A percentile compares a stretch with the other conserved stretches of the same genome.
These are phyloP conservation scores for cucumber (Cucumis sativus) DNA, from an alignment of 306 rosid species.

Conservation along the genomic window DNA sequence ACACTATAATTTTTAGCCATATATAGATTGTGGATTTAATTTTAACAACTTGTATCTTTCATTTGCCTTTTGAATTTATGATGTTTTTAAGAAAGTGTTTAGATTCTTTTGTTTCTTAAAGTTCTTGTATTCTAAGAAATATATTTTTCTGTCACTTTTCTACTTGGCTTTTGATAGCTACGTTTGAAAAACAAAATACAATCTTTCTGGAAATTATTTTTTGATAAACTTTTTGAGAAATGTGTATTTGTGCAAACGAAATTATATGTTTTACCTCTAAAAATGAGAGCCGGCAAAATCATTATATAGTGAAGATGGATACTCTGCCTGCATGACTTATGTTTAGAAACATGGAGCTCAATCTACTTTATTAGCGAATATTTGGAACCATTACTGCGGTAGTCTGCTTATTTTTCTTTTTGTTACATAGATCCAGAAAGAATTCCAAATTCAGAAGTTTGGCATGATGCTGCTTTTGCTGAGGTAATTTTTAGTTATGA, in stretches of 20 bases:
- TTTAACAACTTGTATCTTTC: neutral
- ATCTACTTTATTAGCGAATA: neutral
- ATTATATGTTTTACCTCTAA: neutral
- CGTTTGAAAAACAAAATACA: neutral
- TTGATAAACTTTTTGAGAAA: neutral
- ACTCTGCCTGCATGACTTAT: neutral
- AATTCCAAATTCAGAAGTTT: neutral
- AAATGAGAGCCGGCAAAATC: neutral
- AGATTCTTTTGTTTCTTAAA: neutral
- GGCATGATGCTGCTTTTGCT: neutral
- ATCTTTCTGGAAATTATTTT: neutral
- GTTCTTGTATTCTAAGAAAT: neutral
- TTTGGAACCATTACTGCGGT: neutral
- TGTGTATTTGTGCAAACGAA: neutral
- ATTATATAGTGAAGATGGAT: neutral
- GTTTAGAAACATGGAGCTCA: neutral
- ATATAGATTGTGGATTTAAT: neutral
- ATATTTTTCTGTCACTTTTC: neutral
- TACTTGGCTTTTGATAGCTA: neutral
- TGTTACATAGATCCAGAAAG: neutral
- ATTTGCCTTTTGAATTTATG: neutral
- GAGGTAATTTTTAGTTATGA: neutral
- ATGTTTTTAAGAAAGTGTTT: neutral
- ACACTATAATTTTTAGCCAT: neutral
- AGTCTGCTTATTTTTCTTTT: neutral